Base-by-base conservation (phyloP, 805 yeast genomes). In the Kodamaea kakaduensis region DNA sequence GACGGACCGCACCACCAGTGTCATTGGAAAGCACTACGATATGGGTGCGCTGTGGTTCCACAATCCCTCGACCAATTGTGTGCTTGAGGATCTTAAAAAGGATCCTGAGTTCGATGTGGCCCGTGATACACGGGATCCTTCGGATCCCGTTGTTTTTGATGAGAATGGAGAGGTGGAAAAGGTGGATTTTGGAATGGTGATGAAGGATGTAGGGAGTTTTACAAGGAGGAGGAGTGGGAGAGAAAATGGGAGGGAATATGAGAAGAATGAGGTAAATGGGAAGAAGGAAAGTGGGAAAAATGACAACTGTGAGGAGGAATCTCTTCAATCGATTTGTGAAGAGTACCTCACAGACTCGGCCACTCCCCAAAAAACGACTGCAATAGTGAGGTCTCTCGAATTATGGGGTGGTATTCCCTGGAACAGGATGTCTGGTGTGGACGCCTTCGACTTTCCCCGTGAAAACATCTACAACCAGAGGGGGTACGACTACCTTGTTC, bases 31-130 rank as follows among this genome's bases (percentile, higher is more conserved):
- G 18, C 50, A 59, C 3, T 80, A 81, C 47, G 95, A 87, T 52
- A 44, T 86, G n/a, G 96, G 96, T 1, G 96, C 95, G 0, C 75
- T 88, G 4, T 88, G 96, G 96, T 84, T 84, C 51, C 96, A 88
- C 52, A 95, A 86, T 45, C 77, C 88, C 0, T 58, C 86, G 25
- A 66, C 72, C 22, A 88, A 88, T 52, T 69, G 71, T 2, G 61
- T 18, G 57, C 61, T 15, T 29, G 38, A 50, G 24, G 59, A 56
- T 19, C 37, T 48, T 10, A 17, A 49, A 7, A 30, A 31, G 9
- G 47, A 42, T 26, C 33, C 31, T 1, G 38, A 27, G 2, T 52
- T 56, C 28, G 50, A 52, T 33, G 24, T 51, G 7, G 26, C 25
- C 10, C 37, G 36, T 6, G 70, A 67, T 40, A 58, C 69, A 19